Evolutionary conservation across 495 filamentous ascomycete species (phyloP).

Genomic region (Xylaria grammica): DNA sequence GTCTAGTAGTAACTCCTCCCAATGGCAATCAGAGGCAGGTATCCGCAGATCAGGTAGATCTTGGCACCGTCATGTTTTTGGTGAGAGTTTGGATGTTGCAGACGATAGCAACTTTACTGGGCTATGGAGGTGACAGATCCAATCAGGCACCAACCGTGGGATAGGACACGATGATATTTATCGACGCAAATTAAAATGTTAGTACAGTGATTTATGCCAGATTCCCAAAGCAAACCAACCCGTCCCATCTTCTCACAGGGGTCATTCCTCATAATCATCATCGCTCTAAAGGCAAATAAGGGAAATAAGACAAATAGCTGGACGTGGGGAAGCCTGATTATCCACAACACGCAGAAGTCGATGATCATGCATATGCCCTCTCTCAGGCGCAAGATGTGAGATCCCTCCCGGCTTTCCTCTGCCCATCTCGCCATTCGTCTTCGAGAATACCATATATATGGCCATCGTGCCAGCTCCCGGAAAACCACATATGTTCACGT

Average conservation of each 20-base stretch:
- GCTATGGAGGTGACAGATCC: not conserved
- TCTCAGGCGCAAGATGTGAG: constrained; percentile 9
- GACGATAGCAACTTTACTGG: constrained; percentile 12
- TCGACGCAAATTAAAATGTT: not conserved
- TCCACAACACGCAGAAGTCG: not conserved
- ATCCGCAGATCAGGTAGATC: constrained; percentile 15
- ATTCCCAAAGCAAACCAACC: too few relatives aligned
- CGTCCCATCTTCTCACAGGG: too few relatives aligned
- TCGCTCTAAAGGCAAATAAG: too few relatives aligned
- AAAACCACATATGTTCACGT: constrained; percentile 49
- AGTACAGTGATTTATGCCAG: not conserved
- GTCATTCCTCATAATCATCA: too few relatives aligned
- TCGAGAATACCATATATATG: constrained; percentile 52
- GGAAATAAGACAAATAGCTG: not conserved
- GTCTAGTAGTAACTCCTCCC: not conserved
- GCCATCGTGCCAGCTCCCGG: constrained; percentile 52
- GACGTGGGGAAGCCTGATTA: not conserved
- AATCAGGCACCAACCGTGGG: not conserved
- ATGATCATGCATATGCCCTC: not conserved
- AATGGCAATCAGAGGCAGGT: not conserved
- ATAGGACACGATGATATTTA: not conserved
- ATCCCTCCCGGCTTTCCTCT: constrained; percentile 17
- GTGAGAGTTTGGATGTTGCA: constrained; percentile 22
- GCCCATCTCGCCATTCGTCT: constrained; percentile 48
- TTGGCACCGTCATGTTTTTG: constrained; percentile 17